These are phyloP conservation scores for Camellia granthamiana DNA, from an alignment of 148 eudicot species.

Conservation along the genomic window DNA sequence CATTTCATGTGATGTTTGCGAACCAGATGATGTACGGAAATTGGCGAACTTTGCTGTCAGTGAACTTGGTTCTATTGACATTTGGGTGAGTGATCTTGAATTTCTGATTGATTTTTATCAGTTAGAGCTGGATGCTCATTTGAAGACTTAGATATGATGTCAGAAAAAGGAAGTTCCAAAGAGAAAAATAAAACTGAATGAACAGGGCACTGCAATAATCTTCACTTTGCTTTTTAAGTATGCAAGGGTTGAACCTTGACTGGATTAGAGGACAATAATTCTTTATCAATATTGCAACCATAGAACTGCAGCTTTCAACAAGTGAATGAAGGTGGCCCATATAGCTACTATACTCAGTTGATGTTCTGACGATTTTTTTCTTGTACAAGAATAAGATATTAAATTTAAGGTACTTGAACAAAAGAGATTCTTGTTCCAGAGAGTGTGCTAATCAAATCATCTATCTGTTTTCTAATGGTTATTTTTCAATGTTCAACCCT, in stretches of 20 bases:
- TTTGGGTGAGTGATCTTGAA: constrained; percentile 66
- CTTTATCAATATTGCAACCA: not conserved
- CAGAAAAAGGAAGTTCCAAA: not conserved
- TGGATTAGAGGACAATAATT: not conserved
- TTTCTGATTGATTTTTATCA: not conserved
- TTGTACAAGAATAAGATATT: not conserved
- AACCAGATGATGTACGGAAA: constrained; percentile 69
- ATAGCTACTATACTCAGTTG: no score
- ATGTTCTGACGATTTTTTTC: no score
- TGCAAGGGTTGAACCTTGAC: not conserved
- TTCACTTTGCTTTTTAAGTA: not conserved
- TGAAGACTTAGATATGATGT: not conserved
- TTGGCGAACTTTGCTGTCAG: constrained; percentile 68
- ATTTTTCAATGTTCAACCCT: not conserved
- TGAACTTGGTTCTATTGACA: constrained; percentile 84
- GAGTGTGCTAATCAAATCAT: not conserved
- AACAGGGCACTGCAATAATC: not conserved
- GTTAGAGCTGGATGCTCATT: not conserved
- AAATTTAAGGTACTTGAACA: not conserved
- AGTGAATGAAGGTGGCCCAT: no score
- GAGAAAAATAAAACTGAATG: not conserved
- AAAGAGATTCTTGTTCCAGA: not conserved
- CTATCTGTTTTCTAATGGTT: not conserved
- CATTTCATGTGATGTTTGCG: constrained; percentile 83
- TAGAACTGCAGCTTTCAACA: not conserved